Conservation (phyloP, 495 filamentous ascomycete genomes). For the Neurospora tetrasperma region DNA sequence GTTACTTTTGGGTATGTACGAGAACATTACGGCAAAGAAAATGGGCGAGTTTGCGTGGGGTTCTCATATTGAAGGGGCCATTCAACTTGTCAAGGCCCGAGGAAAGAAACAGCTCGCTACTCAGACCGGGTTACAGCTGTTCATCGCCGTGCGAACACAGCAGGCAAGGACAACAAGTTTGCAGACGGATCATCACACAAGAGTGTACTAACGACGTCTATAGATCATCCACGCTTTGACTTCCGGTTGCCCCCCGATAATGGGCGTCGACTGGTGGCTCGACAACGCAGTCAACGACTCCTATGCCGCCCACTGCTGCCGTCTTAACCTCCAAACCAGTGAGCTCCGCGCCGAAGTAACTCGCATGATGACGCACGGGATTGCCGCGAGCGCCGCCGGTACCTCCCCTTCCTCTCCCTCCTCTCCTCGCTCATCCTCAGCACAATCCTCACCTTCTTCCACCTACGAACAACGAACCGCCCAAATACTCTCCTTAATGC, state of each 20-base stretch:
- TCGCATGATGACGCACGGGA: slow-evolving; percentile 21
- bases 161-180: slow-evolving; percentile 27
- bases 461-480: slow-evolving; percentile 5
- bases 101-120: slow-evolving; percentile 42
- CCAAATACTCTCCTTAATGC: slow-evolving; percentile 31
- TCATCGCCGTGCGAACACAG: slow-evolving; percentile 41
- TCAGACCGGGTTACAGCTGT: slow-evolving; percentile 36
- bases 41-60: slow-evolving; percentile 40
- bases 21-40: slow-evolving; percentile 39
- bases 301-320: slow-evolving; percentile 29
- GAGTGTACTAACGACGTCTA: background rate
- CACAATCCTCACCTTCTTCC: background rate
- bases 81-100: slow-evolving; percentile 42
- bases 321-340: slow-evolving; percentile 34
- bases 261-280: slow-evolving; percentile 45
- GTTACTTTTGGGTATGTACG: slow-evolving; percentile 44
- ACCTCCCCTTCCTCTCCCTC: slow-evolving; percentile 10
- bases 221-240: slow-evolving; percentile 39
- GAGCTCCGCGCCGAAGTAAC: slow-evolving; percentile 39
- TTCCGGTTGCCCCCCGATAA: slow-evolving; percentile 31
- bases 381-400: slow-evolving; percentile 22
- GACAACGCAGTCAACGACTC: slow-evolving; percentile 30
- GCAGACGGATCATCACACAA: background rate
- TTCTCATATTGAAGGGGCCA: slow-evolving; percentile 44
- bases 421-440: background rate